A percentile compares a stretch with the other conserved stretches of the same genome.
These are phyloP conservation scores for Ophiostoma ips DNA, from an alignment of 2,329 filamentous ascomycete species.

Conservation along the genomic window DNA sequence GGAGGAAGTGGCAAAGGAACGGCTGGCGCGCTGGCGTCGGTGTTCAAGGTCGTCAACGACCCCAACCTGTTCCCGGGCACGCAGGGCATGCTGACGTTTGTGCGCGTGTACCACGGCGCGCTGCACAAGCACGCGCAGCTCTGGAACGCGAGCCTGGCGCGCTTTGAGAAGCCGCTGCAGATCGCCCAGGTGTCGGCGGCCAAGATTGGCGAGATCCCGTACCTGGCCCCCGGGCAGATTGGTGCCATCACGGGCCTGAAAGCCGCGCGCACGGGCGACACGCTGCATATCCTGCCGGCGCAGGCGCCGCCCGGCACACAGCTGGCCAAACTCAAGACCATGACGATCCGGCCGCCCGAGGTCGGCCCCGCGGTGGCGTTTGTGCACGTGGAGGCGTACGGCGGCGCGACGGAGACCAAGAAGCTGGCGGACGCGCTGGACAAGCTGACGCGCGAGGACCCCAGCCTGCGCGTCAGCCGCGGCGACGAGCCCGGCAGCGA, in stretches of 20 bases:
- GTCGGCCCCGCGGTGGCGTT: conserved; percentile 94
- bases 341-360: conserved; percentile 77
- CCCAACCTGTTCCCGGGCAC: conserved; percentile 31
- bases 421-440: conserved; percentile 62
- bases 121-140: conserved; percentile 60
- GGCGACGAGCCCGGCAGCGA: conserved; percentile 59
- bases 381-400: conserved; percentile 66
- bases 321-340: conserved; percentile 51
- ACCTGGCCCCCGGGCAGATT: conserved; percentile 76
- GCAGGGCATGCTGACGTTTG: conserved; percentile 78
- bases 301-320: conserved; percentile 36
- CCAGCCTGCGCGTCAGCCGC: conserved; percentile 70
- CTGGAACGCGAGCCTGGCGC: conserved; percentile 75
- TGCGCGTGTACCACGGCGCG: conserved; percentile 78
- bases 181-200: conserved; percentile 83
- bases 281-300: conserved; percentile 59
- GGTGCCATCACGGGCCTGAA: conserved; percentile 87
- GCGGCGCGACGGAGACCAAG: conserved; percentile 51
- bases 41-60: conserved; percentile 95
- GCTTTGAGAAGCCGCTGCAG: conserved; percentile 66
- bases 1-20: no score
- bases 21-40: conserved; percentile 39
- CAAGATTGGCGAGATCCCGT: conserved; percentile 70
- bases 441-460: conserved; percentile 78
- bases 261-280: conserved; percentile 85